Evolutionary conservation across 208 protist genomes (phyloP), one percentile per base, ranked within the genome.

Genomic region (Trypanosomatidae sp.): DNA sequence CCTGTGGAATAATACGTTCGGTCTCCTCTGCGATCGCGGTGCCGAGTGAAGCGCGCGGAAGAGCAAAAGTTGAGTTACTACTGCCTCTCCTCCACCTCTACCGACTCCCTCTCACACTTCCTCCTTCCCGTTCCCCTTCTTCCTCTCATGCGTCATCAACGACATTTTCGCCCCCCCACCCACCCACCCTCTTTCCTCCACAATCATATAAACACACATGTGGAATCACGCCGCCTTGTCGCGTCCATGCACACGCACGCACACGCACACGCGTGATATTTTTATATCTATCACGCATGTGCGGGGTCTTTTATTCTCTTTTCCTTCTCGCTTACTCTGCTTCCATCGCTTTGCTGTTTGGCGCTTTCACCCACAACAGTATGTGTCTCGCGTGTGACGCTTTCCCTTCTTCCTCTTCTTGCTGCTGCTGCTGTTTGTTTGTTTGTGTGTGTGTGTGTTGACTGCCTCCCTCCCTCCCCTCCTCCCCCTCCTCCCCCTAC

Each of bases 281-380:
- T 67, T 19, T 64, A 30, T 39, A 13, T 56, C 44, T 52, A 46
- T 67, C 30, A 39, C 36, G 36, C 36, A 39, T 39, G 36, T 39
- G 36, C 36, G 36, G 36, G 36, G 0, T 39, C 36, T 39, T 39
- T 39, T 39, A 39, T 6, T 39, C 36, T 39, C 36, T 39, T 39
- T 3, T 3, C 17, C 56, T 22, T 80, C 65, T 5, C 60, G 60
- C 65, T 33, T 59, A 62, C 53, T 58, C 70, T 25, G 59, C 71
- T n/a, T 19, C 17, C 25, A 3, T 69, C 73, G n/a, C 30, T 76
- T 43, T 70, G 70, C 43, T 76, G 33, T 66, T 71, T 10, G 36
- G 46, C 46, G 46, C 19, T 39, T 3, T 39, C 3, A 39, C 36
- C 19, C 49, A 10, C 22, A 25, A 7, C 19, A 53, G 49, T 53